Base-by-base conservation (phyloP, 1,139 yeast genomes). In the Kodamaea derodonti region DNA sequence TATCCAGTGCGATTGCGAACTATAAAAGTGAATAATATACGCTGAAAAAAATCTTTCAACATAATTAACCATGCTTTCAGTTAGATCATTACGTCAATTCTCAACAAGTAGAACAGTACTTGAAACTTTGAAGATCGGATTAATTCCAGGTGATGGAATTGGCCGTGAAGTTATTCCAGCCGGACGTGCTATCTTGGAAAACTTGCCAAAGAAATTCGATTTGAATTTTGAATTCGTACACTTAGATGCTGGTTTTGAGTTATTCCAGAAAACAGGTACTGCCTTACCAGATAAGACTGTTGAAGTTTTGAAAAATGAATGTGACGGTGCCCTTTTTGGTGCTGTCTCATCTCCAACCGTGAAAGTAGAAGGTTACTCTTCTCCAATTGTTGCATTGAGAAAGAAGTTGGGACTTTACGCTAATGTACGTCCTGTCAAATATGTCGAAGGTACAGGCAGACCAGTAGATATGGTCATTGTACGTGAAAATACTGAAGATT, bases 131-230 rank as follows among this genome's bases (percentile, higher is more conserved):
- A 69, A 67, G 47, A 69, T 69, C 40, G 76, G 76, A 23, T 75
- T 92, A 56, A 88, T 92, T 52, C 96, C 98, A 34, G 98, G 98
- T 58, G 98, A 92, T 60, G 98, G 98, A 45, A 92, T 92, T 52
- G 98, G 98, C 37, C 80, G 86, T 54, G 98, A 92, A 65, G 98
- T 92, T 33, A 88, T 92, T 43, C 98, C 98, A 42, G 84, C 97
- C 32, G 97, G 97, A 52, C 75, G 76, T 53, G 84, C 85, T 42
- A 78, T 92, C 20, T 73, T 92, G 49, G 92, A 90, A 62, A 81
- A 80, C 43, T 75, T 92, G 40, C 94, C 95, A 33, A 60, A 80
- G 20, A 72, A 75, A 46, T 84, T 72, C 54, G 94, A 84, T 33
- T 75, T 92, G 47, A 71, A 78, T 36, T 92, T 92, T 55, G 86